Percentiles rank a stretch among this genome's conserved stretches.
phyloP scores from a whole-genome alignment of 306 rosid species.

The Alnus glutinosa region DNA sequence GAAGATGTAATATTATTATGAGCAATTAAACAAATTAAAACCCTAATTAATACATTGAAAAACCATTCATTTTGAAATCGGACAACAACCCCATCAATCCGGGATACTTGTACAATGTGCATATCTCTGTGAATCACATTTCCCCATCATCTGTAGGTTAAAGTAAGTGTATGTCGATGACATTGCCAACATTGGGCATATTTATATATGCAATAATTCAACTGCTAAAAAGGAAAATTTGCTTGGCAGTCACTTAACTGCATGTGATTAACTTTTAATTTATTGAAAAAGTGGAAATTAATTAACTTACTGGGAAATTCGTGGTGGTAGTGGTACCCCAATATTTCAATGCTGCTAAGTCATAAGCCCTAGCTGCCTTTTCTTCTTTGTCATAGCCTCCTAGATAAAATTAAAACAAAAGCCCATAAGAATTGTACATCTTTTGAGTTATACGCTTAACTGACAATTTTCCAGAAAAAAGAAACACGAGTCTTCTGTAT shows the following conservation, averaged over 20 bases:
- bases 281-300: background rate
- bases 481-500: background rate
- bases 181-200: constrained; percentile 21
- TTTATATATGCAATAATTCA: constrained; percentile 9
- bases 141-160: background rate
- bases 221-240: background rate
- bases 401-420: constrained; percentile 17
- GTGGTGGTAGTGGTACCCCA: constrained; percentile 97
- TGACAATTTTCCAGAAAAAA: background rate
- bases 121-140: background rate
- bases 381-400: constrained; percentile 98
- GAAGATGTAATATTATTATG: background rate
- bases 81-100: constrained; percentile 23
- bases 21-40: background rate
- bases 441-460: background rate
- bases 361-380: constrained; percentile 93
- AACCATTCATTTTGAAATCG: background rate
- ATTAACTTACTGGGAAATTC: constrained; percentile 72
- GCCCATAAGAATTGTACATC: background rate
- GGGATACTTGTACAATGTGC: constrained; percentile 14
- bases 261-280: background rate
- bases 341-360: constrained; percentile 88
- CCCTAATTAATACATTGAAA: background rate
- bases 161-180: constrained; percentile 4
- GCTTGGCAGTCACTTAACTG: constrained; percentile 13